Evolutionary conservation across 2,329 filamentous ascomycete genomes (phyloP), one percentile per base, ranked within the genome.

Genomic region (Lasiodiplodia sp.): DNA sequence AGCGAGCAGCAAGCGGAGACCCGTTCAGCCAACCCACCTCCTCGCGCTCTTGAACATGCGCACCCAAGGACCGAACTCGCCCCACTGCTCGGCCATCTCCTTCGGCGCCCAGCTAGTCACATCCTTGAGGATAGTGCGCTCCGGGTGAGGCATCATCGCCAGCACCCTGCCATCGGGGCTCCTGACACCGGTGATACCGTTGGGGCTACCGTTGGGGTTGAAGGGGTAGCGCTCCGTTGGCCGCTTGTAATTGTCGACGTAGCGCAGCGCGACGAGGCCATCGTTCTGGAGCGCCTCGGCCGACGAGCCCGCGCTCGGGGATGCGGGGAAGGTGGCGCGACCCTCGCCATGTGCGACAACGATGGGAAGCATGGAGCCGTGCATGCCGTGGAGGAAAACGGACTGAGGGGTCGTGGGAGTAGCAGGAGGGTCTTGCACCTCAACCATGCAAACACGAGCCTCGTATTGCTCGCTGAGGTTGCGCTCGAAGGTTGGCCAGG

Each of bases 301-400:
- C 2, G 83, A 82, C 2, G 81, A 79, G 14, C 80, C 70, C 18
- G 78, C 76, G 12, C 72, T 44, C 6, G 76, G 73, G 0, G 75
- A 67, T 5, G 60, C 25, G 0, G 82, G 74, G 75, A 85, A 85
- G 40, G 79, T 78, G 16, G 95, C 96, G 38, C 93, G 89, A 16
- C 96, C 96, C 81, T 99, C 95, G 60, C 94, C 94, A 81, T 98
- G 94, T 0, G 94, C 94, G 18, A 95, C 92, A 25, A 90, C 92
- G 70, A 97, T 96, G 38, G 94, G 94, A 7, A 98, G 85, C 2
- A 88, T 87, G 4, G 91, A 92, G 67, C 92, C 92, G 73, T 88
- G 82, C 94, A 98, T 97, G 75, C 92, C 93, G 79, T 95, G 87
- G 71, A 97, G 86, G 86, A 98, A 98, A 69, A 97, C 91, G n/a